Evolutionary conservation across 805 yeast genomes (phyloP), one percentile per base, ranked within the genome.

Genomic region (Myxozyma udenii): DNA sequence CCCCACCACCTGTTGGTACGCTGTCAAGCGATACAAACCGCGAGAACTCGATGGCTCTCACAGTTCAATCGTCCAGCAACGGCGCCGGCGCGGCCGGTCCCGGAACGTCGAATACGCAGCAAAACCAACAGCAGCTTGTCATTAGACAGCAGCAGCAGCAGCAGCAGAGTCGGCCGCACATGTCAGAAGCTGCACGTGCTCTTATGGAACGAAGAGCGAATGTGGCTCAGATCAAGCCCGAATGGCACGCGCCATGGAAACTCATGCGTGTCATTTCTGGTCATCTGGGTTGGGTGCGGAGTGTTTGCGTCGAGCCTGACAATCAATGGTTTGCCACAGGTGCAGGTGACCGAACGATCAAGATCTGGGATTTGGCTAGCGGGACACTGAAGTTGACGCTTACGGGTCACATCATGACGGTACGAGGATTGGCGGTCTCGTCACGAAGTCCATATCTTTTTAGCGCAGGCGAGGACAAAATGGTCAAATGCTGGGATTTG

Each of bases 271-370:
- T 91, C 2, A 74, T 91, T 0, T 80, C 86, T 1, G 98, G 98
- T 2, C 98, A 93, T 66, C 76, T 79, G 36, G 98, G 99, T 0
- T 90, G 97, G 90, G 88, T 93, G 0, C 75, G 95, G 41, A 77
- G 87, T n/a, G 71, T 89, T 2, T 76, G 84, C 5, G 78, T 86
- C 18, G 98, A 93, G 54, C 95, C 95, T 0, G 84, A 84, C 28
- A 89, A 89, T 66, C 78, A 83, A 59, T 93, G 93, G 87, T 91
- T 87, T 70, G 95, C 84, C 5, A 83, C 96, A 0, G 99, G 98
- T 0, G 83, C 95, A 2, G 79, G 85, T 3, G 99, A 93, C 64
- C 74, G 87, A 2, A 86, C 95, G 0, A 86, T 93, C 57, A 90
- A 90, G 44, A 74, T 91, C 2, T 93, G 98, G 98, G 93, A 89